Conservation (phyloP, 2,329 filamentous ascomycete genomes). For the Pleoardoris graminearum region DNA sequence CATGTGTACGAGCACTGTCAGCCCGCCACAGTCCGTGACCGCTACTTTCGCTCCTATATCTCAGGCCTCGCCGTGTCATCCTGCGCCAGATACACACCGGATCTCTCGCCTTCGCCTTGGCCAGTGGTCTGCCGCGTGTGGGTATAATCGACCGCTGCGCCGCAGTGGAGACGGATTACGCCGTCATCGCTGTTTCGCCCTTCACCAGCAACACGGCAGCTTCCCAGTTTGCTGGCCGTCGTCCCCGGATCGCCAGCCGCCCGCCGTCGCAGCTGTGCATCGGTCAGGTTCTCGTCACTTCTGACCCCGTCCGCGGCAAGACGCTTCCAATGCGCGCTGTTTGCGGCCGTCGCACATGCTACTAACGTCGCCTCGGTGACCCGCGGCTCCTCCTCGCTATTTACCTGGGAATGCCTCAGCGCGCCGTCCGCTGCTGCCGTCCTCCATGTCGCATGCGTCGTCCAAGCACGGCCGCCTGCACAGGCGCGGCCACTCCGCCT, state of each 20-base stretch:
- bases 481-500: conserved; percentile 46
- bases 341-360: conserved; percentile 1
- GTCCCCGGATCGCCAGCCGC: conserved; percentile 4
- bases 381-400: conserved; percentile 20
- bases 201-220: conserved; percentile 1
- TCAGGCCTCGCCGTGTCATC: conserved; percentile 1
- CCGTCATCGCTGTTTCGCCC: neutral
- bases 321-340: neutral
- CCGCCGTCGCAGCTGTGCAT: neutral
- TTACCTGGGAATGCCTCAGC: conserved; percentile 22
- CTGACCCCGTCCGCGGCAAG: neutral
- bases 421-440: conserved; percentile 14
- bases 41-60: conserved; percentile 1
- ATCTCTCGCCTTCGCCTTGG: neutral
- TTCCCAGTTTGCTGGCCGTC: neutral
- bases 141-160: neutral
- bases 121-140: neutral
- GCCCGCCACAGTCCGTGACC: conserved; percentile 5
- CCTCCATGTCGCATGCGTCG: conserved; percentile 29
- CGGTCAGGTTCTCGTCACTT: neutral
- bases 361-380: conserved; percentile 9
- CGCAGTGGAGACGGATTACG: neutral
- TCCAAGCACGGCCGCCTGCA: conserved; percentile 46
- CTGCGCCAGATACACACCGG: neutral
- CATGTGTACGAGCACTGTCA: conserved; percentile 1